Base-by-base conservation (phyloP, 2,329 filamentous ascomycete species). In the Pseudocercospora ulei region DNA sequence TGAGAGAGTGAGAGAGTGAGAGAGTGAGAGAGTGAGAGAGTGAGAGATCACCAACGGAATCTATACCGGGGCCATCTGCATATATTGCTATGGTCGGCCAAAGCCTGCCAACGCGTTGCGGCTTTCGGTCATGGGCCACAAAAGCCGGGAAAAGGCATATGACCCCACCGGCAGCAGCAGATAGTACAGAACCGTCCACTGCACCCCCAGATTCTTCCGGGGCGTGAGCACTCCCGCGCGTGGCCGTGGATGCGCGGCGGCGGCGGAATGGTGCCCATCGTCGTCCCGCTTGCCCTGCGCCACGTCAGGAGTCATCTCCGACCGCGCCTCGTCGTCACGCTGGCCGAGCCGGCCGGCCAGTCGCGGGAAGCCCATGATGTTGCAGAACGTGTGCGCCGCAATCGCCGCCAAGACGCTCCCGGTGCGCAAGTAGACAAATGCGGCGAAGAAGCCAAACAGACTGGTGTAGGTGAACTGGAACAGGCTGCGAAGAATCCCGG, bases 391-490 rank as follows among this genome's bases (percentile, higher is more conserved):
- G 57, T 98, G 90, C 3, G 83, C 79, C 12, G 78, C 57, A 37
- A 88, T 78, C 19, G 80, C 80, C 7, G 82, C 78, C 25, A 79
- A 70, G 24, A 96, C 64, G 31, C 81, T 92, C 3, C 85, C 86
- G 0, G 86, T 92, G 22, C 88, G 78, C 12, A 98, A 58, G 56
- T 82, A 94, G 12, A 95, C 55, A 54, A 96, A 98, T 0, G 84
- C 86, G 3, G 82, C 87, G 62, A 90, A 94, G 62, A 85, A 86
- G 46, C 90, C 90, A 56, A 98, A 98, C 3, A 96, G 62, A 4
- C 84, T 87, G 0, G 90, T 98, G 62, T 93, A 98, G 3, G 72
- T 69, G 54, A 98, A 80, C 59, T 96, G 90, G 49, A 96, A 72
- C 7, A 86, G 49, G 2, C 84, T 85, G 34, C 84, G 77, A 17